phyloP scores from a whole-genome alignment of 257 asterid species.

The Solanum chiquidenum region DNA sequence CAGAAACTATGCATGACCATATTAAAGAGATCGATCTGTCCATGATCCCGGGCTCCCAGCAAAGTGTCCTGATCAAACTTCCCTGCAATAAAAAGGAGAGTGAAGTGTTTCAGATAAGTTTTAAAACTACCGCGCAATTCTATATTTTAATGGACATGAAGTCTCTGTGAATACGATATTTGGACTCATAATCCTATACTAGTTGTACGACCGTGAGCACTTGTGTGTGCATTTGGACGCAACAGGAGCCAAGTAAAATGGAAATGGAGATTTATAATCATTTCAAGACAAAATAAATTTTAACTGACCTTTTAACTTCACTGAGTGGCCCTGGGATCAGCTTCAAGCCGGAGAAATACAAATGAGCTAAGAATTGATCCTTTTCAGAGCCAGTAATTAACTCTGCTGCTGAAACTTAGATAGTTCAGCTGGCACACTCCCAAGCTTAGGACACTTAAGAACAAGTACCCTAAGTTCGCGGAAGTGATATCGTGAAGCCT shows the following conservation, averaged over 20 bases:
- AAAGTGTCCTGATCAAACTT: not conserved
- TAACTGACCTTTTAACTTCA: not conserved
- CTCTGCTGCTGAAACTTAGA: not conserved
- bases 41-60: not conserved
- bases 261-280: too few species aligned
- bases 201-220: not conserved
- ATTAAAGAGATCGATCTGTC: not conserved
- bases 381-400: not conserved
- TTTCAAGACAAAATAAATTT: too few species aligned
- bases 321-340: not conserved
- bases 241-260: too few species aligned
- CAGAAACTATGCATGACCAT: not conserved
- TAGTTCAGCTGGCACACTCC: not conserved
- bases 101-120: not conserved
- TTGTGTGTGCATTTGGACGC: not conserved
- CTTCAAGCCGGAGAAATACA: not conserved
- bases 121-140: not conserved
- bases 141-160: too few species aligned
- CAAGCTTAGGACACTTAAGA: not conserved
- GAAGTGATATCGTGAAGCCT: not conserved
- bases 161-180: not conserved
- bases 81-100: not conserved
- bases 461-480: not conserved
- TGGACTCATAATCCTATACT: not conserved
- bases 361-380: not conserved